A percentile compares a stretch with the other conserved stretches of the same genome.
Evolutionary conservation across 139 green algal genomes (phyloP).

Genomic region (Coccomyxa sp.): DNA sequence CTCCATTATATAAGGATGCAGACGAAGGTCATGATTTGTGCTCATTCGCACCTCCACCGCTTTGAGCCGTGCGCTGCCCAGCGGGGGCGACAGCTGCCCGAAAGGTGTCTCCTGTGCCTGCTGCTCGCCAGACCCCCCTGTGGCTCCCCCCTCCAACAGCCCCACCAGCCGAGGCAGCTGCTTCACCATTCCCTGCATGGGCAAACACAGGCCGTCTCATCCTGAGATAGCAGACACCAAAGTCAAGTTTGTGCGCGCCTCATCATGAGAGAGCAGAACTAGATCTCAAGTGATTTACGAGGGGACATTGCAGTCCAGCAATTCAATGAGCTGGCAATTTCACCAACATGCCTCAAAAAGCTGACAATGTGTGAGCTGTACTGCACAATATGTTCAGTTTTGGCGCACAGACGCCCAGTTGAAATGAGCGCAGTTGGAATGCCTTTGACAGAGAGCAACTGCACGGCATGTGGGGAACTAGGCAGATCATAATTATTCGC

Average conservation of each 20-base stretch:
- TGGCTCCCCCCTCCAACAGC: slow-evolving; percentile 21
- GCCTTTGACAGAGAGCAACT: too few species aligned
- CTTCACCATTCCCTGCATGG: background rate
- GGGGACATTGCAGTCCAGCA: too few species aligned
- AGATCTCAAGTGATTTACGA: too few species aligned
- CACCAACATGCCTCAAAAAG: background rate
- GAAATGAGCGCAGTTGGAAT: background rate
- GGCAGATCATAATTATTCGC: too few species aligned
- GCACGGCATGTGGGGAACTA: too few species aligned
- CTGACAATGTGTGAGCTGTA: background rate
- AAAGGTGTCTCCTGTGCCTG: slow-evolving; percentile 65
- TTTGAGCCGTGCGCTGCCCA: slow-evolving; percentile 70
- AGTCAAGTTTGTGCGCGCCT: too few species aligned
- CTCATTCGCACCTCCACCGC: slow-evolving; percentile 50
- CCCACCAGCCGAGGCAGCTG: slow-evolving; percentile 1
- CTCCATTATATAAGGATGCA: slow-evolving; percentile 58
- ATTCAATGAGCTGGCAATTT: background rate
- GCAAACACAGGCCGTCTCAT: background rate
- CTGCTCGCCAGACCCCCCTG: background rate
- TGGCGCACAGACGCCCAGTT: background rate
- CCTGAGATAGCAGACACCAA: background rate
- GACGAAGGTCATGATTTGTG: slow-evolving; percentile 31
- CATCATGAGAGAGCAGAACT: too few species aligned
- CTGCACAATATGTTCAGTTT: background rate
- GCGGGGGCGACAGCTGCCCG: slow-evolving; percentile 65